phyloP scores from a whole-genome alignment of 768 basidiomycete genomes.

The Auriscalpium microsporum region DNA sequence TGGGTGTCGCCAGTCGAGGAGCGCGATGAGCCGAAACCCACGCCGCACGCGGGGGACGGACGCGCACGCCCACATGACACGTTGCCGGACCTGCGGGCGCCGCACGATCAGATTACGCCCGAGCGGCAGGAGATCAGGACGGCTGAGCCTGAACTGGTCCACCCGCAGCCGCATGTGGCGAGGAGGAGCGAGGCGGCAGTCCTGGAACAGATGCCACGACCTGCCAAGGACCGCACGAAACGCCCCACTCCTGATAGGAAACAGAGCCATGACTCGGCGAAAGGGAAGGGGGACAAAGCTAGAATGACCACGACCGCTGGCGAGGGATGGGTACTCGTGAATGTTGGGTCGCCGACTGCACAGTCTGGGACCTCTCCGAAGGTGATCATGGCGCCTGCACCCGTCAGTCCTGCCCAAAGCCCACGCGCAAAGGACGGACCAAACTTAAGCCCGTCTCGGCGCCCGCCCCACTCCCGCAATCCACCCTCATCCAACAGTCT shows the following conservation, averaged over 20 bases:
- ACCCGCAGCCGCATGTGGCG: constrained; percentile 30
- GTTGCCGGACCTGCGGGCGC: background rate
- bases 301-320: constrained; percentile 26
- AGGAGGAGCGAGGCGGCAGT: constrained; percentile 60
- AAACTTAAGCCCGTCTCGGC: background rate
- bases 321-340: constrained; percentile 61
- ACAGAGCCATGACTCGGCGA: background rate
- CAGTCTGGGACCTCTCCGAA: background rate
- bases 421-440: background rate
- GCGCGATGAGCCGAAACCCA: background rate
- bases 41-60: background rate
- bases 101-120: background rate
- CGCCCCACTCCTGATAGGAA: background rate
- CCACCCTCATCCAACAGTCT: background rate
- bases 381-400: constrained; percentile 5
- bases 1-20: constrained; percentile 16
- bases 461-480: constrained; percentile 1
- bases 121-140: constrained; percentile 32
- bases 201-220: constrained; percentile 37
- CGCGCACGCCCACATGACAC: too few species aligned
- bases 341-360: constrained; percentile 30
- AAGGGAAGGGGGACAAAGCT: constrained; percentile 1
- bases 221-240: background rate
- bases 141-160: constrained; percentile 43
- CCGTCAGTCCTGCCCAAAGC: background rate